phyloP scores from a whole-genome alignment of 805 yeast genomes.

The Teunomyces tritomae region DNA sequence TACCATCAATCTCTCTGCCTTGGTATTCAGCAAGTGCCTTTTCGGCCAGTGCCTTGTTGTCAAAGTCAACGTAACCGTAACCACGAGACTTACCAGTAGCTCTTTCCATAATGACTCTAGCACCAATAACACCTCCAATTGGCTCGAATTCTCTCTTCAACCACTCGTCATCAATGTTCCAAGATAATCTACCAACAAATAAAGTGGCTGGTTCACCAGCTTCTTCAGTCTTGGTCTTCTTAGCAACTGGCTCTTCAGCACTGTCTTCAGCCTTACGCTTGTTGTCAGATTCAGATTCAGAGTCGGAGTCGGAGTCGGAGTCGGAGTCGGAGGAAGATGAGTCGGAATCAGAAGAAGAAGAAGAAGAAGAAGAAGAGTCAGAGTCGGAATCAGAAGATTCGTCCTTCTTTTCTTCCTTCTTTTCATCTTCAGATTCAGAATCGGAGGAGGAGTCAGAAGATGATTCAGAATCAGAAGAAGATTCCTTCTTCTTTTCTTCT shows the following conservation, averaged over 20 bases:
- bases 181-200: slow-evolving; percentile 95
- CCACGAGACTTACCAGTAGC: slow-evolving; percentile 93
- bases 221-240: slow-evolving; percentile 49
- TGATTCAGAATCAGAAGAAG: slow-evolving; percentile 14
- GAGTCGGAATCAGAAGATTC: slow-evolving; percentile 12
- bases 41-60: slow-evolving; percentile 71
- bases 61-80: slow-evolving; percentile 96
- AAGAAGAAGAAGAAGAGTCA: slow-evolving; percentile 15
- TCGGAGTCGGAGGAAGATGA: slow-evolving; percentile 31
- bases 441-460: slow-evolving; percentile 7
- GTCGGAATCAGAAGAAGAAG: slow-evolving; percentile 16
- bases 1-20: slow-evolving; percentile 95
- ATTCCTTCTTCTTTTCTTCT: slow-evolving; percentile 12
- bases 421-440: slow-evolving; percentile 13
- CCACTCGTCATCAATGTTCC: slow-evolving; percentile 97
- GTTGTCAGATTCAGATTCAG: slow-evolving; percentile 28
- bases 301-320: slow-evolving; percentile 32
- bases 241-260: slow-evolving; percentile 34
- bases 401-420: slow-evolving; percentile 15
- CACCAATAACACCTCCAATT: slow-evolving; percentile 75
- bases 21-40: slow-evolving; percentile 81
- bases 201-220: slow-evolving; percentile 75
- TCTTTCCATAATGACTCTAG: slow-evolving; percentile 93
- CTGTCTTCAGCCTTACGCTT: slow-evolving; percentile 20
- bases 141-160: slow-evolving; percentile 81